phyloP scores from a whole-genome alignment of 495 filamentous ascomycete species.

The Podospora conica region DNA sequence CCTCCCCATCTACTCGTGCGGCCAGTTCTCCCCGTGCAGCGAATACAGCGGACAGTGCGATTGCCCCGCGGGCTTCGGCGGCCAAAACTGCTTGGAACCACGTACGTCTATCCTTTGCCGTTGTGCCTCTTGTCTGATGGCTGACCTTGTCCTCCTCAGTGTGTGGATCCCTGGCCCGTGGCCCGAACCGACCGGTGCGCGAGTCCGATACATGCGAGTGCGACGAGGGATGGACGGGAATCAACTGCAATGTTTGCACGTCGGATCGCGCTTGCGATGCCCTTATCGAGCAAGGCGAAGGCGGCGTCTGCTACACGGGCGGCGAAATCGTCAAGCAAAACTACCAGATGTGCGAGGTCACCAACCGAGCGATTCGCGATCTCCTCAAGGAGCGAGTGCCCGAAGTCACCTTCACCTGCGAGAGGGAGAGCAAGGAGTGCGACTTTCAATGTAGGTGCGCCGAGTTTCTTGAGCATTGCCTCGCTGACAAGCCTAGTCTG shows the following conservation, averaged over 20 bases:
- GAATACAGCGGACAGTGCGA: slow-evolving; percentile 82
- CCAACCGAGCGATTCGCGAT: slow-evolving; percentile 83
- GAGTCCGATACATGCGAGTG: slow-evolving; percentile 68
- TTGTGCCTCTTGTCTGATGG: background rate
- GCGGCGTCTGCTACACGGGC: slow-evolving; percentile 84
- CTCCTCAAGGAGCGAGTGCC: slow-evolving; percentile 77
- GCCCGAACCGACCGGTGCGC: slow-evolving; percentile 64
- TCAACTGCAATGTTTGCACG: slow-evolving; percentile 97
- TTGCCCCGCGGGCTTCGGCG: slow-evolving; percentile 87
- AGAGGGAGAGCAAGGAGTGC: slow-evolving; percentile 64
- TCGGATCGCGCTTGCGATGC: slow-evolving; percentile 74
- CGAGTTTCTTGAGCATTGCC: background rate
- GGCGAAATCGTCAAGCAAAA: slow-evolving; percentile 89
- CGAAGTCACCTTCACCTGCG: slow-evolving; percentile 89
- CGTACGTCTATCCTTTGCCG: slow-evolving; percentile 35
- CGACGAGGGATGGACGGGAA: slow-evolving; percentile 92
- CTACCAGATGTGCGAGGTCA: slow-evolving; percentile 96
- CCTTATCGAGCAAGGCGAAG: slow-evolving; percentile 70
- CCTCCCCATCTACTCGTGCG: slow-evolving; percentile 81
- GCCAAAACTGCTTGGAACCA: slow-evolving; percentile 82
- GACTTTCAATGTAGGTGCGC: slow-evolving; percentile 79
- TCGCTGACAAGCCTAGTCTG: slow-evolving; percentile 61
- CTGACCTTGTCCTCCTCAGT: slow-evolving; percentile 37
- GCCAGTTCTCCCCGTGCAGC: slow-evolving; percentile 82
- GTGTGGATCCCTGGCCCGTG: slow-evolving; percentile 82